Percentiles rank a stretch among this genome's conserved stretches.
Conservation (phyloP, 495 filamentous ascomycete genomes). For the Aspergillus asperescens region DNA sequence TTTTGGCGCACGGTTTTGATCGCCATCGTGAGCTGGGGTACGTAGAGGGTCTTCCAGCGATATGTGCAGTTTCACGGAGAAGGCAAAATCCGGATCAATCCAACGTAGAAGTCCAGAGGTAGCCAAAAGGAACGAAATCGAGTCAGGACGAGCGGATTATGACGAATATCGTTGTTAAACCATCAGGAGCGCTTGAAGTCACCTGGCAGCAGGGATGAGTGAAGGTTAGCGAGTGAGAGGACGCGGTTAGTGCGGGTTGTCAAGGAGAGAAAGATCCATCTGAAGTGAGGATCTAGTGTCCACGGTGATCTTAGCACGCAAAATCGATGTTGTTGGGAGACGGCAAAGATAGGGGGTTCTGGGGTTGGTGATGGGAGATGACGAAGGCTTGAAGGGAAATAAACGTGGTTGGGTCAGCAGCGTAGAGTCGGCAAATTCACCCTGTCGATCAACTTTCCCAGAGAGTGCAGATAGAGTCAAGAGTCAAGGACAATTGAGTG, state of each 20-base stretch:
- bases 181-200: slow-evolving; percentile 12
- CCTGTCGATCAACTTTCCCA: slow-evolving; percentile 13
- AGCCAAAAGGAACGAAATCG: background rate
- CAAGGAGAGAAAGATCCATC: slow-evolving; percentile 18
- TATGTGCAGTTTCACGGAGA: background rate
- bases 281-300: slow-evolving; percentile 4
- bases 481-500: background rate
- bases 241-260: slow-evolving; percentile 10
- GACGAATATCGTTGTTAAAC: background rate
- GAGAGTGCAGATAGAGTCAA: background rate
- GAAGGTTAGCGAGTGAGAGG: slow-evolving; percentile 3
- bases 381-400: slow-evolving; percentile 5
- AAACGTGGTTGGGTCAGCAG: slow-evolving; percentile 10
- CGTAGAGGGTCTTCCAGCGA: background rate
- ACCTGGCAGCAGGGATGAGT: slow-evolving; percentile 1
- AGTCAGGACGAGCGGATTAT: background rate
- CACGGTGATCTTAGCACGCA: slow-evolving; percentile 4
- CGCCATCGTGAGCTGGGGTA: slow-evolving; percentile 7
- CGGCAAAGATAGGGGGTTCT: slow-evolving; percentile 4
- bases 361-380: background rate
- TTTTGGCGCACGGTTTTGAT: slow-evolving; percentile 60
- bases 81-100: background rate
- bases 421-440: slow-evolving; percentile 18
- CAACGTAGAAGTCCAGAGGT: background rate
- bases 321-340: background rate